Evolutionary conservation across 179 eudicot genomes (phyloP).

Genomic region (Gypsophila paniculata): DNA sequence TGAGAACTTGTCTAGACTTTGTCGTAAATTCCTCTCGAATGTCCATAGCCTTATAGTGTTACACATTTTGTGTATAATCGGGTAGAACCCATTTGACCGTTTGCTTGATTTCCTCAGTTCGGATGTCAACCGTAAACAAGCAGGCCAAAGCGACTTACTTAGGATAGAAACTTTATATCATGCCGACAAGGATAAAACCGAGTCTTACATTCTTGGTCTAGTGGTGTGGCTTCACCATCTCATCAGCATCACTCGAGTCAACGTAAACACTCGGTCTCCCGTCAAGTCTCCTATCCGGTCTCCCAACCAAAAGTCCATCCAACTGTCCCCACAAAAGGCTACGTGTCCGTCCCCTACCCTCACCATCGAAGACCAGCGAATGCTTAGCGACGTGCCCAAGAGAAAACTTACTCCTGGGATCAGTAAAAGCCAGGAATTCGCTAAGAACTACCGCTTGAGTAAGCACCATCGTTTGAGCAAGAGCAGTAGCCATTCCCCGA

Average conservation of each 20-base stretch:
- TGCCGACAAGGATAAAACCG: slow-evolving; percentile 85
- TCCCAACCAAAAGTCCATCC: slow-evolving; percentile 61
- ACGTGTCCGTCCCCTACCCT: slow-evolving; percentile 54
- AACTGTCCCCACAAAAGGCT: slow-evolving; percentile 42
- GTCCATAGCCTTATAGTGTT: too few relatives aligned
- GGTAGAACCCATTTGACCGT: not conserved
- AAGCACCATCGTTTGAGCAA: slow-evolving; percentile 65
- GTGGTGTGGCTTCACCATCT: slow-evolving; percentile 93
- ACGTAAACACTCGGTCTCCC: slow-evolving; percentile 50
- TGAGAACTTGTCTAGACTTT: not conserved
- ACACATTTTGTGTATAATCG: not conserved
- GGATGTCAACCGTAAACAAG: slow-evolving; percentile 52
- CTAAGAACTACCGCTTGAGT: slow-evolving; percentile 44
- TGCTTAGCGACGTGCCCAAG: slow-evolving; percentile 75
- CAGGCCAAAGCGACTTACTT: slow-evolving; percentile 68
- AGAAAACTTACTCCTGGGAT: slow-evolving; percentile 92
- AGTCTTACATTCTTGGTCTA: slow-evolving; percentile 73
- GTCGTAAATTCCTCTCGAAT: not conserved
- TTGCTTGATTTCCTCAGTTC: slow-evolving; percentile 36
- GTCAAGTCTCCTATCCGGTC: slow-evolving; percentile 81
- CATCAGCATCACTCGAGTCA: slow-evolving; percentile 57
- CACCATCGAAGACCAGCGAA: slow-evolving; percentile 70
- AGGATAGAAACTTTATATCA: slow-evolving; percentile 84
- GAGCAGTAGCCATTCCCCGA: slow-evolving; percentile 85
- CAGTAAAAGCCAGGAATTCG: slow-evolving; percentile 93